These are phyloP conservation scores for Aquilaria malaccensis DNA, from an alignment of 345 rosid species.

Conservation along the genomic window DNA sequence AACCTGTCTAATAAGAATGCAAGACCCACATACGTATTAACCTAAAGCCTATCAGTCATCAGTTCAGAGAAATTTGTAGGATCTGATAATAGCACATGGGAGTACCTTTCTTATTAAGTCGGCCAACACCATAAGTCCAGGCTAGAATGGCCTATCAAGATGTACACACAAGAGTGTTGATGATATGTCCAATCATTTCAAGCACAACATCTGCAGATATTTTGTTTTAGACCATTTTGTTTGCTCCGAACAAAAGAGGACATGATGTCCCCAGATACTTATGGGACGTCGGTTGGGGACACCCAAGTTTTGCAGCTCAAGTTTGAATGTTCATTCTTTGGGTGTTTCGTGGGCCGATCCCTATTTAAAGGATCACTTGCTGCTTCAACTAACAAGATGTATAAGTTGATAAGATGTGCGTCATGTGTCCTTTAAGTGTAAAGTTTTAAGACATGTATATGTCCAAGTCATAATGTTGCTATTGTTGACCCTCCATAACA, in stretches of 20 bases:
- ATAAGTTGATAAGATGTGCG: constrained; percentile 16
- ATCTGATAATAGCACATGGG: neutral
- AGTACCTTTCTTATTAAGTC: constrained; percentile 1
- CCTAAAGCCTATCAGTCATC: too few species aligned
- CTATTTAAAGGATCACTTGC: constrained; percentile 12
- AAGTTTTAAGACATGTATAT: neutral
- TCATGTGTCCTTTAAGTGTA: neutral
- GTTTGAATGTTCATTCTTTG: constrained; percentile 14
- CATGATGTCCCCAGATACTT: constrained; percentile 22
- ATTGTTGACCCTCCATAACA: neutral
- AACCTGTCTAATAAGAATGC: too few species aligned
- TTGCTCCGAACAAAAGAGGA: constrained; percentile 9
- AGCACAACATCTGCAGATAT: neutral
- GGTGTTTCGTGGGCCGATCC: constrained; percentile 9
- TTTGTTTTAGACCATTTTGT: constrained; percentile 10
- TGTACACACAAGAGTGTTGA: neutral
- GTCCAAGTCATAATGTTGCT: neutral
- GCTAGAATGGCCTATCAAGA: constrained; percentile 2
- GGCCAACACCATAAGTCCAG: constrained; percentile 4
- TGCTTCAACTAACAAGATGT: constrained; percentile 12
- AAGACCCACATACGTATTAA: too few species aligned
- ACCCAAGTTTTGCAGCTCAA: constrained; percentile 11
- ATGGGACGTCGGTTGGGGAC: constrained; percentile 17
- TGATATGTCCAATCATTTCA: constrained; percentile 17
- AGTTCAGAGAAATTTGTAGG: neutral